These are phyloP conservation scores for Starmera stellimalicola DNA, from an alignment of 1,139 yeast genomes.

Conservation along the genomic window DNA sequence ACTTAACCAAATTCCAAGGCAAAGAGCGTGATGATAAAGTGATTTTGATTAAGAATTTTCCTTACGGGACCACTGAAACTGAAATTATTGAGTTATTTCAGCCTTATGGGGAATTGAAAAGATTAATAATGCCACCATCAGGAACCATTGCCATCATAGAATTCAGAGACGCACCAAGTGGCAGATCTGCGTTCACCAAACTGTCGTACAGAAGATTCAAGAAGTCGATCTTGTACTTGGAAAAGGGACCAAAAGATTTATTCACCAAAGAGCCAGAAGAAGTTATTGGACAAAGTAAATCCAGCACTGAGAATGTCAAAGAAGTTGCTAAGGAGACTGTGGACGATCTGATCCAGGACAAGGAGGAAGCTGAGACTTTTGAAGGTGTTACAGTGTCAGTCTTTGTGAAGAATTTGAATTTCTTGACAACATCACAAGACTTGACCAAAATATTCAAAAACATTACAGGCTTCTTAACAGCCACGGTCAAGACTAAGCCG, in stretches of 20 bases:
- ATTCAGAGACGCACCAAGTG: conserved; percentile 73
- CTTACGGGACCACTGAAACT: conserved; percentile 71
- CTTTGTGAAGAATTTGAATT: conserved; percentile 87
- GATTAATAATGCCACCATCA: conserved; percentile 90
- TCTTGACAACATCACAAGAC: conserved; percentile 57
- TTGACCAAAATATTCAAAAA: conserved; percentile 56
- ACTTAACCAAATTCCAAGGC: conserved; percentile 55
- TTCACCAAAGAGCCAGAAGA: conserved; percentile 51
- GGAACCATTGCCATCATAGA: conserved; percentile 97
- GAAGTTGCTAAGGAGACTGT: conserved; percentile 33
- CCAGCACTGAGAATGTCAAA: conserved; percentile 32
- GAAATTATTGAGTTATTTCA: conserved; percentile 78
- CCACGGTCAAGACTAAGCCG: conserved; percentile 80
- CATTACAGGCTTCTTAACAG: conserved; percentile 72
- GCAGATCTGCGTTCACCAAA: conserved; percentile 83
- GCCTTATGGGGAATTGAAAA: conserved; percentile 68
- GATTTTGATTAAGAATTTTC: conserved; percentile 81
- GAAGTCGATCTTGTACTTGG: conserved; percentile 77
- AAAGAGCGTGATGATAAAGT: conserved; percentile 77
- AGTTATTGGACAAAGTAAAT: conserved; percentile 10
- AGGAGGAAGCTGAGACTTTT: conserved; percentile 28
- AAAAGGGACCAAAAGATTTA: conserved; percentile 85
- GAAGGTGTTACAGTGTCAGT: conserved; percentile 77
- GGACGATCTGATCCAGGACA: conserved; percentile 18
- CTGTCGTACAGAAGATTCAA: conserved; percentile 82